Conservation (phyloP, 176 grass and related monocot genomes). For the Typha latifolia region DNA sequence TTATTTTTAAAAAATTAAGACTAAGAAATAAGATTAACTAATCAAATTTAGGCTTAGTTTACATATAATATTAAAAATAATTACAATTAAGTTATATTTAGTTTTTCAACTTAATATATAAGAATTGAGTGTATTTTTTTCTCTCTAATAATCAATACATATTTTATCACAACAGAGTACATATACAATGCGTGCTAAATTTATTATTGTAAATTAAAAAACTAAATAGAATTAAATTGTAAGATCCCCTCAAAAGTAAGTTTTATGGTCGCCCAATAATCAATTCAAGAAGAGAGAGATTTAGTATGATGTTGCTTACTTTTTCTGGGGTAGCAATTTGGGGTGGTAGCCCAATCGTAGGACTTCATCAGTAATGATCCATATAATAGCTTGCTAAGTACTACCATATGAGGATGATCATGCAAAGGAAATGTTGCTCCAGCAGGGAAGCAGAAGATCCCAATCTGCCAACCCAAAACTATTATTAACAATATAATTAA, state of each 20-base stretch:
- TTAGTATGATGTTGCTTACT: conserved; percentile 26
- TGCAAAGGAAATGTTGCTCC: conserved; percentile 71
- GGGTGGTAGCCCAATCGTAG: conserved; percentile 53
- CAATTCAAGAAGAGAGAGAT: too few species aligned
- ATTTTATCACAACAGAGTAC: too few species aligned
- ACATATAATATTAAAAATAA: too few species aligned
- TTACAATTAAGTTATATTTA: too few species aligned
- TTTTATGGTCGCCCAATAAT: neutral
- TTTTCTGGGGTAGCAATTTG: conserved; percentile 14
- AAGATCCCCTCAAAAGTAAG: neutral
- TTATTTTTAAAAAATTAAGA: too few species aligned
- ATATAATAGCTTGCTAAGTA: conserved; percentile 71
- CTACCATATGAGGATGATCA: conserved; percentile 79
- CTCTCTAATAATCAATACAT: too few species aligned
- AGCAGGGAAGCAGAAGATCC: conserved; percentile 82
- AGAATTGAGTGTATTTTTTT: too few species aligned
- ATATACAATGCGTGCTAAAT: too few species aligned
- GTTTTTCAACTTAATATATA: too few species aligned
- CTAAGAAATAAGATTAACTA: too few species aligned
- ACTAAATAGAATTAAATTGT: neutral
- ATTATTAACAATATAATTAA: neutral
- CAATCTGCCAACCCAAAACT: conserved; percentile 33
- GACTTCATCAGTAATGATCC: conserved; percentile 44
- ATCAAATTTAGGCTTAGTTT: too few species aligned
- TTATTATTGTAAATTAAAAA: too few species aligned